Evolutionary conservation across 1,139 yeast species (phyloP), one percentile per base, ranked within the genome.

Genomic region (Nakaseomyces kungkrabaensis): DNA sequence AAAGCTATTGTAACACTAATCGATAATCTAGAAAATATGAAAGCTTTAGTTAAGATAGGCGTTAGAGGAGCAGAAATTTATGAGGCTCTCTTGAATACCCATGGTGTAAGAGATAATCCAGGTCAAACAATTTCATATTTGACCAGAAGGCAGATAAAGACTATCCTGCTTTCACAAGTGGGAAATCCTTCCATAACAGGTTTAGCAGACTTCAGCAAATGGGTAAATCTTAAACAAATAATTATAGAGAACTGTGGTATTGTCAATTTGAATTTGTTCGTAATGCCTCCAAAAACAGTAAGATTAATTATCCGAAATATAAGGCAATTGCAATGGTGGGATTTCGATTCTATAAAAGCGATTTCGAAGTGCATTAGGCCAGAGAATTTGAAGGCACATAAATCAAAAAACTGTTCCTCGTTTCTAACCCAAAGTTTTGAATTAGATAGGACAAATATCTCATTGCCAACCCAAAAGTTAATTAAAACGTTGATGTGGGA

Each of bases 321-420:
- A 1, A 42, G 46, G 3, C 46, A 40, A 3, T 13, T 64, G 13
- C 51, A 24, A 22, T 65, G 68, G 68, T 65, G 66, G 66, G 51
- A 56, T 17, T 42, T 56, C 36, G 95, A 85, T 24, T 26, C 5
- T 8, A 8, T 26, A 11, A 6, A 24, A 6, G 42, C 24, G 5
- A 10, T 38, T 25, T 25, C 25, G 10, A 7, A 36, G 10, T 36
- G 11, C 13, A 13, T 17, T 7, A 17, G 9, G 9, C 10, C 38
- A 5, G 25, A 36, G 25, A 17, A 13, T 10, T 7, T 36, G 25
- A 36, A 7, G 25, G 25, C n/a, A 2, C 13, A 36, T 36, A 36
- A 36, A 17, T 36, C 25, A 7, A 36, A 5, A 5, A 36, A 17
- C 5, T 17, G 6, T 5, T 7, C 31, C 4, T 6, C 11, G 25